Conservation (phyloP, 305 asterid species). For the Rubia peregrina region DNA sequence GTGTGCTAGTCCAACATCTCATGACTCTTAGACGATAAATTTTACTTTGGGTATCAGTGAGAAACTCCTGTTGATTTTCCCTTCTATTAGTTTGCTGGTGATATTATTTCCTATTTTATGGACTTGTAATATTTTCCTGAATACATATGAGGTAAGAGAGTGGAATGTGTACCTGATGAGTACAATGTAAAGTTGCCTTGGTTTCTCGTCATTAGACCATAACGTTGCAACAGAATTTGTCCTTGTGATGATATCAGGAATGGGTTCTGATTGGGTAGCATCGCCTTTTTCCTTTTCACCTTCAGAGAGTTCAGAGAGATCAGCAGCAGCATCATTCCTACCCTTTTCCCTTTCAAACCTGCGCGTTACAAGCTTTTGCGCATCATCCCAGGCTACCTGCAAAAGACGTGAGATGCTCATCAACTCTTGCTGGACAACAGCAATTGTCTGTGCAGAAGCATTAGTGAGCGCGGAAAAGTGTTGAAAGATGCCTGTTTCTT, state of each 20-base stretch:
- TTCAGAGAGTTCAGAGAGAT: slow-evolving; percentile 69
- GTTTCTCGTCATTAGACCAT: slow-evolving; percentile 36
- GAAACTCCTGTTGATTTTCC: neutral
- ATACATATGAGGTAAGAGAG: neutral
- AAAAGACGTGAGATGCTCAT: neutral
- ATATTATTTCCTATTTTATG: neutral
- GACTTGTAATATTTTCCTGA: neutral
- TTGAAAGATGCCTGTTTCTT: slow-evolving; percentile 47
- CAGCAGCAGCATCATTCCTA: slow-evolving; percentile 47
- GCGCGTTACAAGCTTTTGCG: slow-evolving; percentile 41
- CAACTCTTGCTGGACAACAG: neutral
- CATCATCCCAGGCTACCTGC: slow-evolving; percentile 66
- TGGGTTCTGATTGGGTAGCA: slow-evolving; percentile 20
- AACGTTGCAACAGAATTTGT: slow-evolving; percentile 40
- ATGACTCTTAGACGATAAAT: neutral
- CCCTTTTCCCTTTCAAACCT: slow-evolving; percentile 41
- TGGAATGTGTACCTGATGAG: slow-evolving; percentile 42
- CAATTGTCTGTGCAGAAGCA: neutral
- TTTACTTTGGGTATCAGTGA: neutral
- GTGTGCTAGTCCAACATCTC: neutral
- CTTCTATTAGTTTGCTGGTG: neutral
- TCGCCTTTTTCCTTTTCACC: slow-evolving; percentile 58
- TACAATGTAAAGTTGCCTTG: slow-evolving; percentile 52
- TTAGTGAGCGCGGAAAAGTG: neutral
- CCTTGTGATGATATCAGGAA: slow-evolving; percentile 31